Percentiles rank a stretch among this genome's conserved stretches.
Conservation (phyloP, 2,329 filamentous ascomycete genomes). For the Beauveria sp. region DNA sequence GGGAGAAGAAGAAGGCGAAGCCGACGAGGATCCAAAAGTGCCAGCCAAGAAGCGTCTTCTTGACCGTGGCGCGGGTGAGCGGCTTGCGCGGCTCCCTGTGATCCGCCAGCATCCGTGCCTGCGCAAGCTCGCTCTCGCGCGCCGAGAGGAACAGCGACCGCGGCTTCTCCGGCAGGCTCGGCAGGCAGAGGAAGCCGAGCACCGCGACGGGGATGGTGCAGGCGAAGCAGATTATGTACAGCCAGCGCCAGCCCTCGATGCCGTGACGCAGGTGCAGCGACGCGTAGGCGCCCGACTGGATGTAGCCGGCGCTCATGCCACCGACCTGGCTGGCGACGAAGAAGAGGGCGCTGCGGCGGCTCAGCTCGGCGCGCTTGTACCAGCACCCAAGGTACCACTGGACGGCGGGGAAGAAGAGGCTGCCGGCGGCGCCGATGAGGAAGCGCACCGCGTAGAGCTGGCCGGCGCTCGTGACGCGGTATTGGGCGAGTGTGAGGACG, state of each 20-base stretch:
- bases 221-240: constrained; percentile 37
- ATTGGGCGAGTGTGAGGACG: constrained; percentile 17
- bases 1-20: constrained; percentile 21
- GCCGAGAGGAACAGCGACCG: constrained; percentile 21
- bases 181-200: constrained; percentile 25
- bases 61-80: constrained; percentile 19
- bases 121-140: constrained; percentile 21
- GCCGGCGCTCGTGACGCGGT: constrained; percentile 22
- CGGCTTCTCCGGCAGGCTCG: constrained; percentile 23
- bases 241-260: constrained; percentile 36
- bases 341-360: constrained; percentile 29
- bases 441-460: constrained; percentile 32
- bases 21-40: constrained; percentile 25
- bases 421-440: constrained; percentile 30
- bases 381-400: constrained; percentile 32
- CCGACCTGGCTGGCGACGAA: constrained; percentile 35
- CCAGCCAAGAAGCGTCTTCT: constrained; percentile 21
- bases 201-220: constrained; percentile 24
- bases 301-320: constrained; percentile 36
- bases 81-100: constrained; percentile 21
- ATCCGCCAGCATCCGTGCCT: constrained; percentile 22
- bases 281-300: constrained; percentile 32
- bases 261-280: constrained; percentile 29
- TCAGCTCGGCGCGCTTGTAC: constrained; percentile 34
- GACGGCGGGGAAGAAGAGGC: constrained; percentile 26